Conservation (phyloP, 768 basidiomycete genomes). For the Leccinum disarticulatum region DNA sequence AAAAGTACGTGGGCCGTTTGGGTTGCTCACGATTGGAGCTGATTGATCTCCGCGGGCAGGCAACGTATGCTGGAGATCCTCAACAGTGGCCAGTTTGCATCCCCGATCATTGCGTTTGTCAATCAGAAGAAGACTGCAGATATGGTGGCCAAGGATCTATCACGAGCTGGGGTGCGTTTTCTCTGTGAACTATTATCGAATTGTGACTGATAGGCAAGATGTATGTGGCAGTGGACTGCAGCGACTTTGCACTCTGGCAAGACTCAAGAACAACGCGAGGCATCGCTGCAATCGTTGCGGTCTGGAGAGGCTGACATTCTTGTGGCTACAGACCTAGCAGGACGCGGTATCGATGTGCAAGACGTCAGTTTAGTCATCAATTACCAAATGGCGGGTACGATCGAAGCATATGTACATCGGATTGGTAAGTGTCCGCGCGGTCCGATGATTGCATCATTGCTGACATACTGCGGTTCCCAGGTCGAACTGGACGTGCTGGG, state of each 20-base stretch:
- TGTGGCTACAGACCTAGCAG: slow-evolving; percentile 96
- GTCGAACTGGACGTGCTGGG: slow-evolving; percentile 96
- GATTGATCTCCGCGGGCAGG: slow-evolving; percentile 40
- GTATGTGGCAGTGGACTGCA: slow-evolving; percentile 68
- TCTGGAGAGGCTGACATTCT: slow-evolving; percentile 85
- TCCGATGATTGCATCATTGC: neutral
- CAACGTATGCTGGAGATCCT: slow-evolving; percentile 88
- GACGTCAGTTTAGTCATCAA: slow-evolving; percentile 96
- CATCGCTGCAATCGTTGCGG: slow-evolving; percentile 81
- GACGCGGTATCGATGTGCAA: slow-evolving; percentile 98
- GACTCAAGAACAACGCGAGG: slow-evolving; percentile 96
- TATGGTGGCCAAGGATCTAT: slow-evolving; percentile 93
- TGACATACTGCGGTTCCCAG: slow-evolving; percentile 38
- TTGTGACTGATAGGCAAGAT: neutral
- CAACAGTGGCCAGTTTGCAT: slow-evolving; percentile 75
- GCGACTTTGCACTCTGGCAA: slow-evolving; percentile 96
- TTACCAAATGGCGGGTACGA: slow-evolving; percentile 95
- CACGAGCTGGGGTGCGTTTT: slow-evolving; percentile 75
- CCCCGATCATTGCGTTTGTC: slow-evolving; percentile 98
- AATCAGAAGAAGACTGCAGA: slow-evolving; percentile 99
- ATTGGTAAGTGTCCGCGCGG: slow-evolving; percentile 61
- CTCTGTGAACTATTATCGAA: neutral
- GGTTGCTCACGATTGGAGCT: slow-evolving; percentile 1
- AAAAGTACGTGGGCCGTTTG: slow-evolving; percentile 63
- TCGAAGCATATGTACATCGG: slow-evolving; percentile 97